These are phyloP conservation scores for Monosporascus sp. DNA, from an alignment of 2,329 filamentous ascomycete genomes.

Conservation along the genomic window DNA sequence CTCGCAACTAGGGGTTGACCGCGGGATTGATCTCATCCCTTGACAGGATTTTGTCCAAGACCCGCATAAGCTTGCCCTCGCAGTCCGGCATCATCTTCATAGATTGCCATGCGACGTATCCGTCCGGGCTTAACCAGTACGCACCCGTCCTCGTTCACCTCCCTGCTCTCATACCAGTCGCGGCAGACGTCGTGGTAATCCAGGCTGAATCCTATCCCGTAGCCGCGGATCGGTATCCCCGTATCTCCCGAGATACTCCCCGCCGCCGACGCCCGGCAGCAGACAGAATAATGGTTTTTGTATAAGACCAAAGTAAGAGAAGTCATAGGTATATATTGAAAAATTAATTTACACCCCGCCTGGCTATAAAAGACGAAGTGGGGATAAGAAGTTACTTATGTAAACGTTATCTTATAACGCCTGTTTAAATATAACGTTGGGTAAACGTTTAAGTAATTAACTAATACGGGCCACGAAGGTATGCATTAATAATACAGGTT, in stretches of 20 bases:
- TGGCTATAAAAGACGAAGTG: too few relatives aligned
- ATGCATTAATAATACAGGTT: too few relatives aligned
- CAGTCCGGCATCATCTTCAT: constrained; percentile 7
- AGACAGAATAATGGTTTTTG: too few relatives aligned
- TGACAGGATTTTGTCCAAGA: constrained; percentile 13
- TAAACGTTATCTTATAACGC: too few relatives aligned
- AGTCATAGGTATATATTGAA: too few relatives aligned
- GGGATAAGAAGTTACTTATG: too few relatives aligned
- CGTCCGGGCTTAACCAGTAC: constrained; percentile 54
- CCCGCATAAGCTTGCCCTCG: constrained; percentile 15
- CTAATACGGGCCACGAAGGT: too few relatives aligned
- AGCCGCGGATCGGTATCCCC: constrained; percentile 41
- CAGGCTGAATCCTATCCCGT: constrained; percentile 51
- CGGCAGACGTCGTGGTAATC: constrained; percentile 59
- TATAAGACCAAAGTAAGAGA: too few relatives aligned
- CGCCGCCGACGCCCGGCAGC: too few relatives aligned
- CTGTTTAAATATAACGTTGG: too few relatives aligned
- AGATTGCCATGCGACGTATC: constrained; percentile 50
- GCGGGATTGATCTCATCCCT: not conserved
- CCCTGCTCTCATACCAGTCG: constrained; percentile 50
- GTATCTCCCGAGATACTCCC: constrained; percentile 18
- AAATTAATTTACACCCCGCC: too few relatives aligned
- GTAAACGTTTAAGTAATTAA: too few relatives aligned
- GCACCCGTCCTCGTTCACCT: constrained; percentile 52
- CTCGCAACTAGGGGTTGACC: not conserved